A percentile compares a stretch with the other conserved stretches of the same genome.
These are phyloP conservation scores for Skeletonema marinoi DNA, from an alignment of 108 stramenopile species.

Conservation along the genomic window DNA sequence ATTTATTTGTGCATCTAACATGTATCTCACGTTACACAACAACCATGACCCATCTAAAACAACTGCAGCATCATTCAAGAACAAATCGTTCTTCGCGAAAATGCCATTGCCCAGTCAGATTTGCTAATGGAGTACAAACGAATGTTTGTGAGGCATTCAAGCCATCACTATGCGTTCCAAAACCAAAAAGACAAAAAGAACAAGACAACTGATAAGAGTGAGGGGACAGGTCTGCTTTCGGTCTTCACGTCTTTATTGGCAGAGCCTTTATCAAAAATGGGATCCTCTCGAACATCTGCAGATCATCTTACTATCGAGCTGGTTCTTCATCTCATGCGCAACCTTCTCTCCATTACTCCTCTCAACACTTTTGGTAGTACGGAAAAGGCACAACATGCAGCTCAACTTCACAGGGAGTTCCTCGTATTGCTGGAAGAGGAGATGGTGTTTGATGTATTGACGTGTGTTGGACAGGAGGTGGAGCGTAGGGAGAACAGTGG, in stretches of 20 bases:
- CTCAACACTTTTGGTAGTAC: slow-evolving; percentile 36
- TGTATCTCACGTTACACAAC: background rate
- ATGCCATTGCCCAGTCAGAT: slow-evolving; percentile 79
- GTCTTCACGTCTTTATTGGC: slow-evolving; percentile 84
- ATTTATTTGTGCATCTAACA: background rate
- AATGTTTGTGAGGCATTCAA: slow-evolving; percentile 60
- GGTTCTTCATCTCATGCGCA: slow-evolving; percentile 85
- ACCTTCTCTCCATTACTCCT: slow-evolving; percentile 60
- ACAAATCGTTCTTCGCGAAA: slow-evolving; percentile 80
- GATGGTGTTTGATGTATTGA: slow-evolving; percentile 82
- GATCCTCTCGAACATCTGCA: slow-evolving; percentile 61
- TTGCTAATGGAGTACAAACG: slow-evolving; percentile 83
- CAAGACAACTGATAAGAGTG: background rate
- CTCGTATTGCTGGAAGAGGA: slow-evolving; percentile 73
- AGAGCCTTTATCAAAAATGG: slow-evolving; percentile 73
- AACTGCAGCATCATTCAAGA: slow-evolving; percentile 55
- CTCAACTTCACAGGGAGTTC: slow-evolving; percentile 72
- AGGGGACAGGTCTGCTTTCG: slow-evolving; percentile 61
- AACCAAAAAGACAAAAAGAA: slow-evolving; percentile 18
- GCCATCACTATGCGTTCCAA: slow-evolving; percentile 54
- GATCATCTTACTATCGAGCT: slow-evolving; percentile 89
- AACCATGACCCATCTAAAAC: background rate
- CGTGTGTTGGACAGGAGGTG: slow-evolving; percentile 76
- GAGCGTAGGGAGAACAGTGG: slow-evolving; percentile 77
- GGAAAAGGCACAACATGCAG: slow-evolving; percentile 41